Evolutionary conservation across 805 yeast species (phyloP), one percentile per base, ranked within the genome.

Genomic region (Saturnispora serradocipensis): DNA sequence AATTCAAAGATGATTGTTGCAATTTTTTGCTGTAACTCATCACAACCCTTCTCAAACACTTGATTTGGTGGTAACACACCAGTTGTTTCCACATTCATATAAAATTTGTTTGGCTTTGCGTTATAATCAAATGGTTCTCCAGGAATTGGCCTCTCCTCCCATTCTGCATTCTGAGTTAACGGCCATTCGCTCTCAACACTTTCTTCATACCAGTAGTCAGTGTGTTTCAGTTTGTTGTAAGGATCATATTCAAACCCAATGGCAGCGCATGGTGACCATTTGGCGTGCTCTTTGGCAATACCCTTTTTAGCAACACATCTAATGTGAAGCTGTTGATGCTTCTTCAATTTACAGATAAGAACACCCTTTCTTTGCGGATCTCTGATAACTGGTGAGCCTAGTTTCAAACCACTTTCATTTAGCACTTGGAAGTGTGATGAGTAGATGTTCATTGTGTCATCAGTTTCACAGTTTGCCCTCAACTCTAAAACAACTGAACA

Each of bases 241-340:
- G 99, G 99, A 63, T 91, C 99, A 64, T 91, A 91, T 68, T 91
- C 99, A 62, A 91, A 91, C 18, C 95, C 97, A 51, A 91, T 79
- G 22, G 98, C 98, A 0, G 97, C 78, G 58, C 95, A 86, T 11
- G 99, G 97, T 6, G 93, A 84, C 99, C 99, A 93, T 65, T 93
- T 93, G 47, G 99, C 97, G 65, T 93, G 99, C 67, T 93, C 99
- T 67, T 90, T 90, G 47, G 96, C 87, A 53, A 89, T 89, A 43
- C 98, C 99, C 72, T 93, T 93, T 69, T 93, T 93, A 51, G 99
- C 99, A 56, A 93, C 85, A 70, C 99, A 93, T 59, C 84, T 83
- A 54, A 93, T 72, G 59, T 84, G 80, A 60, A 93, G 74, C 65
- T 91, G 97, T 72, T 93, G 99, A 61, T 89, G 91, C 65, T 86